Base-by-base conservation (phyloP, 2,329 filamentous ascomycete genomes). In the Purpureocillium lavendulum region DNA sequence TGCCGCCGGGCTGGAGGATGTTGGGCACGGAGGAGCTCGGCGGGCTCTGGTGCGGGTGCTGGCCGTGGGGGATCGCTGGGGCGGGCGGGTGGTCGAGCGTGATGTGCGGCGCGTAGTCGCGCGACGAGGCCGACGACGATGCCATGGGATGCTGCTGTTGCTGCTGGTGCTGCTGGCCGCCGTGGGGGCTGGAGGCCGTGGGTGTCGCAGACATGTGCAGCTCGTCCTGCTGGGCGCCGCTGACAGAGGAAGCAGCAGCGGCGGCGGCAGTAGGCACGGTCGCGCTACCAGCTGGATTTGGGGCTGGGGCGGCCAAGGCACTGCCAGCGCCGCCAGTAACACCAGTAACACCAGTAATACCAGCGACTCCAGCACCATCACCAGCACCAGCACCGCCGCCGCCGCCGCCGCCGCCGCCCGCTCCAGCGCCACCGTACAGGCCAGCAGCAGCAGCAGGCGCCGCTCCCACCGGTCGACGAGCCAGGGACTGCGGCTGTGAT, bases 1-100 rank as follows among this genome's bases (percentile, higher is more conserved):
- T 54, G 49, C 70, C 70, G 40, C 75, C 75, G 30, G 75, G 75
- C 56, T 78, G 74, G 46, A 79, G 66, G 40, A 75, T 65, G 60
- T 75, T 77, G 52, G 74, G 75, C 43, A 78, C 72, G 47, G 65
- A 56, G 41, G 64, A 66, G 35, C 59, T 51, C 45, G 50, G 50
- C 38, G 61, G 58, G 51, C 65, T 65, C 43, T 66, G 33, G 12
- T 40, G 35, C 17, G 42, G 41, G 33, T 50, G 46, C 32, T 45
- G 45, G 15, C 21, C 12, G 35, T 36, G 15, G 4, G 35, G 24
- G 26, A 14, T 21, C 14, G 35, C 7, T 16, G 26, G 28, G 30
- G 55, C 51, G 15, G 63, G 60, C 35, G 60, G 54, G 43, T 69
- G 64, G 10, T 73, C 69, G 45, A 73, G 64, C 55, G 71, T 71